Evolutionary conservation across 2,329 filamentous ascomycete species (phyloP).

Genomic region (Pyrenochaeta sp.): DNA sequence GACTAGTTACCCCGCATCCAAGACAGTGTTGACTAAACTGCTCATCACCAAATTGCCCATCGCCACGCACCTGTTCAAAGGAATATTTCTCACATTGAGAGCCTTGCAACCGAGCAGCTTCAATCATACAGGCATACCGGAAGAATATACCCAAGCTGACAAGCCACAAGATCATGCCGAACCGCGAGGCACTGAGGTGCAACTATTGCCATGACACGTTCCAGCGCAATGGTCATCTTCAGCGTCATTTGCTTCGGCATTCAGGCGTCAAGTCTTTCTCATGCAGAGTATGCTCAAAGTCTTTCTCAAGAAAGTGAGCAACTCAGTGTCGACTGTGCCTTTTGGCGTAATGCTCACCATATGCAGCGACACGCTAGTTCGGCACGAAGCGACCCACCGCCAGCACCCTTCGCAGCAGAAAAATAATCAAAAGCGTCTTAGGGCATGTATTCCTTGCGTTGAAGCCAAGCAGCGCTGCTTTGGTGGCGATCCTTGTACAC

Average conservation of each 20-base stretch:
- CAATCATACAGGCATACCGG: no score
- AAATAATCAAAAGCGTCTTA: not conserved
- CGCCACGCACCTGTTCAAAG: no score
- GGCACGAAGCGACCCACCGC: not conserved
- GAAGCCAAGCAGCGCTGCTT: slow-evolving; percentile 1
- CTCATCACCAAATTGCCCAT: no score
- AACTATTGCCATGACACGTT: not conserved
- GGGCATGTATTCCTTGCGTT: slow-evolving; percentile 1
- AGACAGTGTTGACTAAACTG: no score
- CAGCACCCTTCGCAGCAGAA: not conserved
- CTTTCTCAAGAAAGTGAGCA: not conserved
- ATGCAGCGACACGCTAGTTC: no score
- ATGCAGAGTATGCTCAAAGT: not conserved
- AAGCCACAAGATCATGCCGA: not conserved
- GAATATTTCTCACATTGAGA: no score
- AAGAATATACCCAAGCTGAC: no score
- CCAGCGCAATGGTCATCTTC: slow-evolving; percentile 1
- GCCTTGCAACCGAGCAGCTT: no score
- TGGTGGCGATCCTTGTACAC: not conserved
- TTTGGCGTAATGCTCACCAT: no score
- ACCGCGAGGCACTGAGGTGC: not conserved
- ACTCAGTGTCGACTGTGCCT: no score
- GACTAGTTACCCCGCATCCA: no score
- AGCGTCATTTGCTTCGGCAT: slow-evolving; percentile 2
- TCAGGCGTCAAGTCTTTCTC: not conserved